Evolutionary conservation across 192 early-diverging fungal genomes (phyloP).

Genomic region (Dissophora ornata): DNA sequence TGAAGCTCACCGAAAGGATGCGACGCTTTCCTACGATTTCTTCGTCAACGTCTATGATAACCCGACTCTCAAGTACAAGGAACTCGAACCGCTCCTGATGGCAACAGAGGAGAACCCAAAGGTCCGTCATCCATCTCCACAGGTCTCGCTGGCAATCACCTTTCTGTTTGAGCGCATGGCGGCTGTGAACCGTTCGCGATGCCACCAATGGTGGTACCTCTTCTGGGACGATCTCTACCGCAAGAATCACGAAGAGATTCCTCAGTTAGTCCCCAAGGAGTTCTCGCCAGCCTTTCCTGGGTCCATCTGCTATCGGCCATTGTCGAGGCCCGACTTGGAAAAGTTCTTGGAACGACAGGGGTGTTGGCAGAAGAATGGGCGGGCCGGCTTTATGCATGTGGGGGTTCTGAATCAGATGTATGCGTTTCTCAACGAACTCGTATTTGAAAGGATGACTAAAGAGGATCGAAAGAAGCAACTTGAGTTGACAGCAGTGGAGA

Average conservation of each 20-base stretch:
- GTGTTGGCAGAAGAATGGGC: conserved; percentile 54
- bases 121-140: conserved; percentile 25
- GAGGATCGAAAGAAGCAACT: conserved; percentile 37
- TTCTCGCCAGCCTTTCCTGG: conserved; percentile 74
- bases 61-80: conserved; percentile 42
- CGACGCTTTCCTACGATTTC: conserved; percentile 59
- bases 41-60: conserved; percentile 60
- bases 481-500: conserved; percentile 39
- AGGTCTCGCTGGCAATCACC: conserved; percentile 35
- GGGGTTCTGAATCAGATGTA: conserved; percentile 74
- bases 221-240: conserved; percentile 78
- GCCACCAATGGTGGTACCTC: conserved; percentile 72
- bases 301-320: conserved; percentile 68
- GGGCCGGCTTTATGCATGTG: conserved; percentile 68
- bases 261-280: conserved; percentile 58
- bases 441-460: conserved; percentile 49
- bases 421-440: conserved; percentile 63
- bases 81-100: conserved; percentile 43
- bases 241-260: conserved; percentile 62
- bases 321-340: conserved; percentile 65
- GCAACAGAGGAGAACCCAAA: conserved; percentile 51
- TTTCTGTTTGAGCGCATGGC: conserved; percentile 58
- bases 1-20: conserved; percentile 63
- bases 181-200: conserved; percentile 43
- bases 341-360: conserved; percentile 60